These are phyloP conservation scores for Fonsecaea monophora DNA, from an alignment of 2,329 filamentous ascomycete species.

Conservation along the genomic window DNA sequence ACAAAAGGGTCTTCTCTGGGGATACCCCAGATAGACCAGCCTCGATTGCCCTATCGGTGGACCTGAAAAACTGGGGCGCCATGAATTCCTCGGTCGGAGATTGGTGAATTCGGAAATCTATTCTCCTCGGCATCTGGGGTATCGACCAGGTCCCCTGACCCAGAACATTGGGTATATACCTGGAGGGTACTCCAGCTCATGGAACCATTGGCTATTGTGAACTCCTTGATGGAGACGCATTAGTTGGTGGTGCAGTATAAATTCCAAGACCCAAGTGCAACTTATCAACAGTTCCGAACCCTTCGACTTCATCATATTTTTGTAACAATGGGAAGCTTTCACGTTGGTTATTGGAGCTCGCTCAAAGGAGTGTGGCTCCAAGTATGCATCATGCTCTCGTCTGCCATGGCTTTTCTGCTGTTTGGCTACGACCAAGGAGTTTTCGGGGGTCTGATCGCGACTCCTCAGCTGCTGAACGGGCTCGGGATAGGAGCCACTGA, in stretches of 20 bases:
- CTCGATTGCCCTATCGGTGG: background rate
- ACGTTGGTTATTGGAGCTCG: background rate
- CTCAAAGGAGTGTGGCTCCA: slow-evolving; percentile 10
- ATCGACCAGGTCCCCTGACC: background rate
- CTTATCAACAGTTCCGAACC: background rate
- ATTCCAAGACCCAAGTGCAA: background rate
- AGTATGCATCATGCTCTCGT: slow-evolving; percentile 11
- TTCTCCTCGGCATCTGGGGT: background rate
- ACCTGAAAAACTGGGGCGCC: background rate
- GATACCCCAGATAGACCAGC: background rate
- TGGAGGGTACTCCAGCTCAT: background rate
- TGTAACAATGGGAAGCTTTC: background rate
- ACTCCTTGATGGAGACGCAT: background rate
- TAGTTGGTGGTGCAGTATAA: background rate
- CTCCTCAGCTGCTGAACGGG: slow-evolving; percentile 10
- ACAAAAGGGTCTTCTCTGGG: background rate
- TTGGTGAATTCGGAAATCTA: slow-evolving; percentile 1
- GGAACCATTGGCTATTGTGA: background rate
- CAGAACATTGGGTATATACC: background rate
- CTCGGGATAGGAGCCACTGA: slow-evolving; percentile 37
- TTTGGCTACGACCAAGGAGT: slow-evolving; percentile 55
- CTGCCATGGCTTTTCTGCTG: slow-evolving; percentile 41
- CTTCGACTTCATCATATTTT: background rate
- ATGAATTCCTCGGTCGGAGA: background rate
- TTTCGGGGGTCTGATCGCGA: slow-evolving; percentile 37